These are phyloP conservation scores for Tetratostichococcus sp. DNA, from an alignment of 139 green algal genomes.

Conservation along the genomic window DNA sequence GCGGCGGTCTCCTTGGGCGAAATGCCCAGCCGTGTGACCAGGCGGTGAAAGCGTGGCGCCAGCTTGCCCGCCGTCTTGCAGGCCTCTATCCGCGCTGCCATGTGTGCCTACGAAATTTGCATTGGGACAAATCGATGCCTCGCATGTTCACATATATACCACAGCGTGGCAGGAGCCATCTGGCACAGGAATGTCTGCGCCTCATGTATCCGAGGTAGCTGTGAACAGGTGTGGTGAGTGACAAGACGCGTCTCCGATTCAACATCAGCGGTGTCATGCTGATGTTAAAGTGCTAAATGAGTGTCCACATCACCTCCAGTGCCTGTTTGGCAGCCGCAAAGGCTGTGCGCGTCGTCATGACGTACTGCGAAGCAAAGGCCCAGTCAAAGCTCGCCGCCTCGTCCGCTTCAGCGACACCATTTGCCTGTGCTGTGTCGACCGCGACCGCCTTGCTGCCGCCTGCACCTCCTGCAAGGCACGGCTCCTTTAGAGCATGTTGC, in stretches of 20 bases:
- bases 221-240: too few relatives aligned
- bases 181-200: too few relatives aligned
- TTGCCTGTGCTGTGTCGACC: not conserved
- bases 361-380: not conserved
- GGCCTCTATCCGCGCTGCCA: not conserved
- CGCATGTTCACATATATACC: too few relatives aligned
- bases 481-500: too few relatives aligned
- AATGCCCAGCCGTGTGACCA: not conserved
- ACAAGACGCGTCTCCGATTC: too few relatives aligned
- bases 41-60: slow-evolving; percentile 4
- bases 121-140: too few relatives aligned
- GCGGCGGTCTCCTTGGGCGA: slow-evolving; percentile 2
- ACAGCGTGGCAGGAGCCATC: too few relatives aligned
- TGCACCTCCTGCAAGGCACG: not conserved
- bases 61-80: not conserved
- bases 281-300: too few relatives aligned
- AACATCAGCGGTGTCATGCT: too few relatives aligned
- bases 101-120: not conserved
- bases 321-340: not conserved
- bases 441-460: not conserved
- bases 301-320: not conserved
- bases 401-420: not conserved
- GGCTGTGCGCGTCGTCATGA: not conserved
- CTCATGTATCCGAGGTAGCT: too few relatives aligned
- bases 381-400: not conserved